Evolutionary conservation across 2,329 filamentous ascomycete genomes (phyloP).

Genomic region (Exophiala spinifera): DNA sequence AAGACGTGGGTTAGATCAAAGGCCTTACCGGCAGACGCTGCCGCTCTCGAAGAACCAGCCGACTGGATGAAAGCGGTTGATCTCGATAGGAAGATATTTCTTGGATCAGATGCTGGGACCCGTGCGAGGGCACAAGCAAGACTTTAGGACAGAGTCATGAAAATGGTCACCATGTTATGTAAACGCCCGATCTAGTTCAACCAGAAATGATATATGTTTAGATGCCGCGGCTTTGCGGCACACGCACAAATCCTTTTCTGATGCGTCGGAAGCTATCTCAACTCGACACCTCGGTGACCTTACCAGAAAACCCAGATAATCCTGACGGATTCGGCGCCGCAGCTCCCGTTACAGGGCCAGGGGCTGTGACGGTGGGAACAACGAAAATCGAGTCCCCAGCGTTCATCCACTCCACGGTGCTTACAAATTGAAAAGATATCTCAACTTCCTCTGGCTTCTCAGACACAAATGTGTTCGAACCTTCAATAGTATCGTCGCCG

Average conservation of each 20-base stretch:
- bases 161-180: no score
- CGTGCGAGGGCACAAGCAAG: constrained; percentile 6
- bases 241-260: neutral
- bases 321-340: constrained; percentile 50
- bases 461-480: constrained; percentile 5
- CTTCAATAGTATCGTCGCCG: constrained; percentile 32
- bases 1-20: constrained; percentile 35
- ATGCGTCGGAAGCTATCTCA: neutral
- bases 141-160: constrained; percentile 8
- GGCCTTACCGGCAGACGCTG: constrained; percentile 12
- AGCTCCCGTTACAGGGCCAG: constrained; percentile 47
- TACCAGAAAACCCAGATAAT: constrained; percentile 60
- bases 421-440: constrained; percentile 57
- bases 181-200: no score
- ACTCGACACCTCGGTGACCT: constrained; percentile 33
- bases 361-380: constrained; percentile 56
- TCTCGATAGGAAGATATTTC: constrained; percentile 23
- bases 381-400: constrained; percentile 56
- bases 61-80: constrained; percentile 10
- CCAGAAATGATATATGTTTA: no score
- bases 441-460: constrained; percentile 37
- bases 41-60: neutral
- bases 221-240: neutral
- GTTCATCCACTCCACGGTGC: constrained; percentile 57
- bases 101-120: constrained; percentile 7